Evolutionary conservation across 2,329 filamentous ascomycete genomes (phyloP).

Genomic region (Anthostomella pinea): DNA sequence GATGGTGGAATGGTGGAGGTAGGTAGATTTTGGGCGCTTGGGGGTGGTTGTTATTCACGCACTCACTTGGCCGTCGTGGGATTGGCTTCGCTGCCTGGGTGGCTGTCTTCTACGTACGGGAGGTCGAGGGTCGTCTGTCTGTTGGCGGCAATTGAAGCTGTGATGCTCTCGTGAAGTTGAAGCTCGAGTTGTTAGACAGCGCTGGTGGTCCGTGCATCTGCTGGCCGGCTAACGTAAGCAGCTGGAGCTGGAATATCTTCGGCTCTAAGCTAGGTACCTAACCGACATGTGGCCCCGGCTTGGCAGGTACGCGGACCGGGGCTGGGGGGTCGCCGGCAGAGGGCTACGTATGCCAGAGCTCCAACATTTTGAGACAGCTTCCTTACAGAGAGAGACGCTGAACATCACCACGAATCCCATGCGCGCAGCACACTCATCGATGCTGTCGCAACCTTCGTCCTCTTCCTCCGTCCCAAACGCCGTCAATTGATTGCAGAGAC

Average conservation of each 20-base stretch:
- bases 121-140: neutral
- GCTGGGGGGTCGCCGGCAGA: too few species aligned
- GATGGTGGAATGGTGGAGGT: neutral
- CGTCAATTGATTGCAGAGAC: slow-evolving; percentile 14
- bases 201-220: slow-evolving; percentile 15
- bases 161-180: slow-evolving; percentile 13
- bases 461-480: slow-evolving; percentile 15
- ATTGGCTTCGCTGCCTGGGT: slow-evolving; percentile 11
- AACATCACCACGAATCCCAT: slow-evolving; percentile 14
- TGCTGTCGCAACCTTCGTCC: slow-evolving; percentile 22
- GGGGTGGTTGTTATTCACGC: slow-evolving; percentile 5
- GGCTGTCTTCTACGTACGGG: neutral
- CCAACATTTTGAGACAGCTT: slow-evolving; percentile 5
- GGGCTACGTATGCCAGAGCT: slow-evolving; percentile 33
- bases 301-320: slow-evolving; percentile 23
- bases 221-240: neutral
- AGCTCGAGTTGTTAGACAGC: slow-evolving; percentile 6
- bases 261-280: slow-evolving; percentile 1
- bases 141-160: slow-evolving; percentile 3
- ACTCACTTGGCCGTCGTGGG: slow-evolving; percentile 37
- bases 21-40: too few species aligned
- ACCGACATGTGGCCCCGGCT: slow-evolving; percentile 14
- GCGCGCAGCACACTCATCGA: slow-evolving; percentile 19
- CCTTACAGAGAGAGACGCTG: too few species aligned
- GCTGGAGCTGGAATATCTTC: neutral